Conservation (phyloP, 2,329 filamentous ascomycete genomes). For the Rugonectria rugulosa region DNA sequence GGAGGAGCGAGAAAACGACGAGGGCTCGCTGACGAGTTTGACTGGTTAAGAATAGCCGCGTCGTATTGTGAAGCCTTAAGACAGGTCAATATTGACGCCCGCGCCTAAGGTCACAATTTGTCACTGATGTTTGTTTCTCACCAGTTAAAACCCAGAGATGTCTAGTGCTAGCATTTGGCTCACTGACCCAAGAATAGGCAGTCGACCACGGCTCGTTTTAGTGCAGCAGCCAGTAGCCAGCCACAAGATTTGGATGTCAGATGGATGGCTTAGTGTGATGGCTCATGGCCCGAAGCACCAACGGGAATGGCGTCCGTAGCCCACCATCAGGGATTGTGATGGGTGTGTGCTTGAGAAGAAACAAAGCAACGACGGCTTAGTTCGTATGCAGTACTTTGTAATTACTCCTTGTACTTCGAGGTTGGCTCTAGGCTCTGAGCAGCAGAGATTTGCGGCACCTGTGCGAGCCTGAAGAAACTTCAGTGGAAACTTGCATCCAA, state of each 20-base stretch:
- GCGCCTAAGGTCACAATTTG: conserved; percentile 3
- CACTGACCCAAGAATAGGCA: conserved; percentile 15
- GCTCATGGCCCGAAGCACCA: conserved; percentile 9
- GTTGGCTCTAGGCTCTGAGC: too few species aligned
- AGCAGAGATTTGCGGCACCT: too few species aligned
- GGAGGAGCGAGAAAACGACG: conserved; percentile 13
- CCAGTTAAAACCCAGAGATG: conserved; percentile 3
- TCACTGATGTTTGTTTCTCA: not conserved
- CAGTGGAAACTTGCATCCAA: too few species aligned
- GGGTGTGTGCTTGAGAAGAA: not conserved
- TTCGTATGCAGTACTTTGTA: too few species aligned
- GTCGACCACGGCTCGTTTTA: not conserved
- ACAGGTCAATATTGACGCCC: conserved; percentile 20
- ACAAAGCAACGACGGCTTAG: conserved; percentile 4
- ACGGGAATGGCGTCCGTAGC: conserved; percentile 18
- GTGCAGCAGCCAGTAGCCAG: conserved; percentile 1
- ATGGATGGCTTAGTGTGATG: conserved; percentile 3
- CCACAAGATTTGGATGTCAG: not conserved
- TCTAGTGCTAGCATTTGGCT: not conserved
- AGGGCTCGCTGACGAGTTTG: conserved; percentile 11
- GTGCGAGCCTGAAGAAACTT: too few species aligned
- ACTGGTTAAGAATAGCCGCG: conserved; percentile 17
- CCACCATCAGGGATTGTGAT: conserved; percentile 1
- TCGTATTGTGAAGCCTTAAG: conserved; percentile 13
- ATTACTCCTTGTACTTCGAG: too few species aligned